Evolutionary conservation across 202 grass and related monocot genomes (phyloP).

Genomic region (Schoenoplectus tabernaemontani): DNA sequence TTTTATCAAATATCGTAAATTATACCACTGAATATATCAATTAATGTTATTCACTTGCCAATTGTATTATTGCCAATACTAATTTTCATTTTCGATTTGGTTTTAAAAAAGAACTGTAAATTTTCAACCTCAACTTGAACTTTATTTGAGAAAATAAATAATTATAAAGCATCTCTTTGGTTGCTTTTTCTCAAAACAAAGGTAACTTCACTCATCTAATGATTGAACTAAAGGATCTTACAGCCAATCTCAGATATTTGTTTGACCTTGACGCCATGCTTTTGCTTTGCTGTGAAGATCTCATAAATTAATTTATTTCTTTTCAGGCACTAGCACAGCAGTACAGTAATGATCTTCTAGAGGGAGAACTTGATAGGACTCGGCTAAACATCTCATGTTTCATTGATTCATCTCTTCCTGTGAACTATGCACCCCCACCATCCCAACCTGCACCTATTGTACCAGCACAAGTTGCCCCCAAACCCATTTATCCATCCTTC

Average conservation of each 20-base stretch:
- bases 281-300: not conserved
- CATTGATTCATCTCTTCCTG: constrained; percentile 55
- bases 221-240: not conserved
- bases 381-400: constrained; percentile 92
- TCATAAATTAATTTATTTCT: not conserved
- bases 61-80: not conserved
- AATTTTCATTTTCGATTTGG: no score
- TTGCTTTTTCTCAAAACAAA: not conserved
- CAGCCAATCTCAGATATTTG: not conserved
- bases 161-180: no score
- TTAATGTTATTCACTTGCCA: not conserved
- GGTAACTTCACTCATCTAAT: not conserved
- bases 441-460: constrained; percentile 39
- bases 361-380: constrained; percentile 84
- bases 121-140: no score
- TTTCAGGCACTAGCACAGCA: constrained; percentile 71
- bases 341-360: constrained; percentile 64
- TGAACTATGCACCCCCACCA: constrained; percentile 17
- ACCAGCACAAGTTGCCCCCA: constrained; percentile 38
- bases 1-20: no score
- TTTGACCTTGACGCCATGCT: not conserved
- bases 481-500: constrained; percentile 24
- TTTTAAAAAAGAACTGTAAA: no score
- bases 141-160: no score
- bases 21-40: not conserved